Evolutionary conservation across 2,329 filamentous ascomycete genomes (phyloP).

Genomic region (Triangularia verruculosa): DNA sequence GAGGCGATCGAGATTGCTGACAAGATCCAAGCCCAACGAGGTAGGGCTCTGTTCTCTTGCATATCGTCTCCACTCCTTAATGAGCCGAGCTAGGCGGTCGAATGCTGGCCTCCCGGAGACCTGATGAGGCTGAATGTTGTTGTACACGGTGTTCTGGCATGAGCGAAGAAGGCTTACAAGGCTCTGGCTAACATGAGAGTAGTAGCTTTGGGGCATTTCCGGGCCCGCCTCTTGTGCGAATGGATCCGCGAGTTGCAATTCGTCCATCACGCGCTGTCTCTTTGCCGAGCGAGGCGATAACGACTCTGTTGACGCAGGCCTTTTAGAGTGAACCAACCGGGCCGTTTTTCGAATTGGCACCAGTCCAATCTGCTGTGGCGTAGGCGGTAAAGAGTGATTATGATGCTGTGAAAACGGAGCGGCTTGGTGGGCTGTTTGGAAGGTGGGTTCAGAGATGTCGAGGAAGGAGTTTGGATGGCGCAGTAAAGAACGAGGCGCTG

Average conservation of each 20-base stretch:
- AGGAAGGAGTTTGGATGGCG: not conserved
- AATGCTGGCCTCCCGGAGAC: constrained; percentile 22
- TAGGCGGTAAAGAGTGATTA: not conserved
- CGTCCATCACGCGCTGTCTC: not conserved
- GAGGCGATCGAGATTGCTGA: constrained; percentile 18
- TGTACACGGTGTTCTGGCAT: constrained; percentile 1
- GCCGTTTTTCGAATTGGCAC: constrained; percentile 20
- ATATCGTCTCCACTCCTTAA: constrained; percentile 24
- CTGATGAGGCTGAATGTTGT: constrained; percentile 6
- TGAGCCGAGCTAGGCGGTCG: constrained; percentile 22
- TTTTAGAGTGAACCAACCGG: constrained; percentile 18
- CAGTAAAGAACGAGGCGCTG: not conserved
- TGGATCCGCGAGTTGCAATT: not conserved
- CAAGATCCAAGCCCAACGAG: constrained; percentile 9
- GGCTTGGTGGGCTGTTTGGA: not conserved
- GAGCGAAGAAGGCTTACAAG: constrained; percentile 17
- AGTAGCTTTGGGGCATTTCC: not conserved
- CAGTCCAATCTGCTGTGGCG: not conserved
- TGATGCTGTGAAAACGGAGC: not conserved
- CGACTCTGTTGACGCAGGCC: not conserved
- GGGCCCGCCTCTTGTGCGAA: not conserved
- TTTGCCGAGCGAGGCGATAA: not conserved
- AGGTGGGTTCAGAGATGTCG: not conserved
- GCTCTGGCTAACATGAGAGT: constrained; percentile 6
- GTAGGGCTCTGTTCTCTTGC: constrained; percentile 1